A percentile compares a stretch with the other conserved stretches of the same genome.
These are phyloP conservation scores for Lablab purpureus DNA, from an alignment of 306 rosid genomes.

Conservation along the genomic window DNA sequence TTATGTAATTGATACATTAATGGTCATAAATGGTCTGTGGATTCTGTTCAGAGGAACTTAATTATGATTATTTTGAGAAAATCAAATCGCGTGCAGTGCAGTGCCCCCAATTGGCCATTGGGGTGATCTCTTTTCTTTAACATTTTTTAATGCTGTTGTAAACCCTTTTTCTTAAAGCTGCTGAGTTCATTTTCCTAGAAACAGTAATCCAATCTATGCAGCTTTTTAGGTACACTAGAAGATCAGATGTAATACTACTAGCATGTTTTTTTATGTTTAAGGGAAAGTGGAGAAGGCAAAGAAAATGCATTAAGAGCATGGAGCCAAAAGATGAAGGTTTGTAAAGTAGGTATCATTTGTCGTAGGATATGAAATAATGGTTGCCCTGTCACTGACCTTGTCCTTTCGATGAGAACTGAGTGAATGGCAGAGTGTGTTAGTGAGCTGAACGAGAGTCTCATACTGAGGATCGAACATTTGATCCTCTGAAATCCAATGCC, in stretches of 20 bases:
- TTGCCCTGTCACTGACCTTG: slow-evolving; percentile 60
- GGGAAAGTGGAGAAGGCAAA: slow-evolving; percentile 29
- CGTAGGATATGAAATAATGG: slow-evolving; percentile 23
- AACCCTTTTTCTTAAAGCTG: slow-evolving; percentile 40
- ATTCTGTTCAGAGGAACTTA: slow-evolving; percentile 20
- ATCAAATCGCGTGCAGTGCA: background rate
- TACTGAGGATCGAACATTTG: slow-evolving; percentile 55
- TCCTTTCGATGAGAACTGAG: slow-evolving; percentile 60
- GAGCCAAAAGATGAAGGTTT: slow-evolving; percentile 30
- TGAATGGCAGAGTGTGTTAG: slow-evolving; percentile 60
- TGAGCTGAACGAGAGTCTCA: slow-evolving; percentile 59
- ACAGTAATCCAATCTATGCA: slow-evolving; percentile 21
- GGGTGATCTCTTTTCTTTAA: background rate
- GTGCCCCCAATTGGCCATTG: background rate
- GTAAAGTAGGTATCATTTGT: slow-evolving; percentile 28
- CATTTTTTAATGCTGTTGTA: background rate
- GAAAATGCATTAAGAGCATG: background rate
- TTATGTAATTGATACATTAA: slow-evolving; percentile 2
- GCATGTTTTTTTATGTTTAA: background rate
- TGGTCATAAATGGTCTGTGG: slow-evolving; percentile 19
- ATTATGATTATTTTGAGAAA: slow-evolving; percentile 36
- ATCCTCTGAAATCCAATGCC: slow-evolving; percentile 56
- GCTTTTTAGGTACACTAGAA: slow-evolving; percentile 30
- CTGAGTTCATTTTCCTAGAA: slow-evolving; percentile 38
- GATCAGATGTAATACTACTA: background rate